These are phyloP conservation scores for Elaeis guineensis DNA, from an alignment of 176 grass and related monocot species.

Conservation along the genomic window DNA sequence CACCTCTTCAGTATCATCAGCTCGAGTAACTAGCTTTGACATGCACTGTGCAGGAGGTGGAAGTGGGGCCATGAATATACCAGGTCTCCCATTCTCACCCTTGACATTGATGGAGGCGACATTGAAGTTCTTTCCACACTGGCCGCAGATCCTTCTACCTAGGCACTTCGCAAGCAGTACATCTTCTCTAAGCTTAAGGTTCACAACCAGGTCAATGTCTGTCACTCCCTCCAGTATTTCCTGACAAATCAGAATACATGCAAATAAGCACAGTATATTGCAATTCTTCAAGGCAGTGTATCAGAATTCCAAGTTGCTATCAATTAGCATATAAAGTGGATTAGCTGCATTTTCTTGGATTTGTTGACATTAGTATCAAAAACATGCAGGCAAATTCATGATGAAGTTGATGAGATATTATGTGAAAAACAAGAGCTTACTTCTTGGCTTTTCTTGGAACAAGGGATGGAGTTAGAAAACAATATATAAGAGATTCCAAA, in stretches of 20 bases:
- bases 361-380: no score
- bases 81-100: constrained; percentile 58
- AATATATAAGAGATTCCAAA: no score
- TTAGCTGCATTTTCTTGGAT: no score
- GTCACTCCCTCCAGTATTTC: constrained; percentile 77
- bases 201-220: constrained; percentile 91
- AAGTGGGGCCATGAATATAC: constrained; percentile 74
- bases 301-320: neutral
- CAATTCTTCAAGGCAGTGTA: neutral
- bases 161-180: constrained; percentile 88
- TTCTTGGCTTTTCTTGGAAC: no score
- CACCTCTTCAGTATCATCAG: constrained; percentile 83
- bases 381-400: no score
- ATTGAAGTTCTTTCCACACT: constrained; percentile 87
- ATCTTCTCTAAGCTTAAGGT: constrained; percentile 94
- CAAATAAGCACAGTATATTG: constrained; percentile 1
- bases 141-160: constrained; percentile 70
- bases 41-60: constrained; percentile 74
- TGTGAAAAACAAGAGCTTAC: no score
- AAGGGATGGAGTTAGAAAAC: no score
- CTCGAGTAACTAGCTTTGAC: constrained; percentile 67
- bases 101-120: constrained; percentile 77
- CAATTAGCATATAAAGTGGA: no score
- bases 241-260: constrained; percentile 20
- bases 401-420: no score